Percentiles rank a stretch among this genome's conserved stretches.
Evolutionary conservation across 2,329 filamentous ascomycete species (phyloP).

Genomic region (Stenocarpella maydis): DNA sequence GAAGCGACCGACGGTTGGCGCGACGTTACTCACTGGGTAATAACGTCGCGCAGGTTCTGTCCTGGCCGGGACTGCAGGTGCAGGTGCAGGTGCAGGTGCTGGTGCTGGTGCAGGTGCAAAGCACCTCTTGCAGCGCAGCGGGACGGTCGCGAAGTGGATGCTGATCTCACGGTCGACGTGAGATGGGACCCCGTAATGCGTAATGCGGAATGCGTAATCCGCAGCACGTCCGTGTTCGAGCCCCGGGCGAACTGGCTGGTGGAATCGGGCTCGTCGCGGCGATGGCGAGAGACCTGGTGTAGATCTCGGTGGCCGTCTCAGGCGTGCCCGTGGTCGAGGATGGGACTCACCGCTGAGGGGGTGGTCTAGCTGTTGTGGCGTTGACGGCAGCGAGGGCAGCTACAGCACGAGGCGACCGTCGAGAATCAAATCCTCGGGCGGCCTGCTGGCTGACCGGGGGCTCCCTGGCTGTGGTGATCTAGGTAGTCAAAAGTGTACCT

Average conservation of each 20-base stretch:
- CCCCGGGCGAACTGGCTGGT: conserved; percentile 2
- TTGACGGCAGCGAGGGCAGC: conserved; percentile 7
- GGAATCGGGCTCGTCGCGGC: neutral
- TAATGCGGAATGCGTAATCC: neutral
- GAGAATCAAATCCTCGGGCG: conserved; percentile 21
- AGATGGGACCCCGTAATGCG: conserved; percentile 15
- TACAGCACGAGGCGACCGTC: conserved; percentile 16
- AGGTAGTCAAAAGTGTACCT: too few species aligned
- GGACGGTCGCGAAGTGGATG: conserved; percentile 23
- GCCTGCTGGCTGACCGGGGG: conserved; percentile 16
- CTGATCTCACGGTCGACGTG: conserved; percentile 29
- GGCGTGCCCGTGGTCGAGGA: conserved; percentile 18
- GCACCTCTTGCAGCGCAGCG: neutral
- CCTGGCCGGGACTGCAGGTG: conserved; percentile 10
- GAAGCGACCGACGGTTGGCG: conserved; percentile 27
- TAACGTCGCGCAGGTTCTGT: conserved; percentile 19
- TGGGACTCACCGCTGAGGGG: conserved; percentile 24
- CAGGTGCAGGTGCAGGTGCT: neutral
- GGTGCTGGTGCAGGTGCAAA: too few species aligned
- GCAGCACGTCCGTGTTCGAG: conserved; percentile 1
- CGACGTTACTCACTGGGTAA: conserved; percentile 34
- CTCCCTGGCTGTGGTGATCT: conserved; percentile 15
- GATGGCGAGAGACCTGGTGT: neutral
- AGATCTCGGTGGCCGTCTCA: conserved; percentile 18
- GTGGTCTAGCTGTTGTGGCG: conserved; percentile 25